Evolutionary conservation across 176 grass and related monocot genomes (phyloP), one percentile per base, ranked within the genome.

Genomic region (Ananas comosus): DNA sequence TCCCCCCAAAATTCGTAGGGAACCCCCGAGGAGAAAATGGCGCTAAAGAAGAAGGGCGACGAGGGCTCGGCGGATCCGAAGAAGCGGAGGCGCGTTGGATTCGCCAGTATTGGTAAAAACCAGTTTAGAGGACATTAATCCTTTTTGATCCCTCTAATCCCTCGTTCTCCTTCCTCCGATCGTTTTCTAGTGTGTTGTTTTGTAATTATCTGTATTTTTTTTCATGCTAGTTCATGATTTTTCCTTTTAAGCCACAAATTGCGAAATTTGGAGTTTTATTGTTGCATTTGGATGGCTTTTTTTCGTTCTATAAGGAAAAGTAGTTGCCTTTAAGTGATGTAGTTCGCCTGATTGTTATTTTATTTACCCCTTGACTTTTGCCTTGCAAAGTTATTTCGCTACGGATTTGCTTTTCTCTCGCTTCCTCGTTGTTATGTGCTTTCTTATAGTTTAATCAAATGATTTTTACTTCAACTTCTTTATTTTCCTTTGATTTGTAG

Each of bases 11-110:
- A 72, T 22, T 70, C 64, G 54, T 63, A 74, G 71, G 64, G 63
- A 23, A 25, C 12, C 13, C 53, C 13, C 10, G 51, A 8, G 11
- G n/a, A 51, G 57, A 50, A 17, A 75, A 97, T 97, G 94, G 89
- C 89, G 80, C 89, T 93, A 57, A 92, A 97, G 81, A 89, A 97
- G 64, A 92, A 86, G 72, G 86, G 64, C 23, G 73, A 14, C 13
- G 79, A 72, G 10, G 33, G 11, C 66, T 74, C 63, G 29, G 64
- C 74, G 27, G 88, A 90, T 22, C 0, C 86, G 42, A 90, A 79
- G 77, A 97, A 97, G 84, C 94, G 86, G 70, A 91, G 76, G 74
- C 89, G 89, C 69, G 94, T 93, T 49, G 86, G 80, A 74, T 92
- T 97, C 80, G 78, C 86, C 66, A 49, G 75, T 48, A 76, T 80